Evolutionary conservation across 1,284 basidiomycete genomes (phyloP).

Genomic region (Phellopilus nigrolimitatus): DNA sequence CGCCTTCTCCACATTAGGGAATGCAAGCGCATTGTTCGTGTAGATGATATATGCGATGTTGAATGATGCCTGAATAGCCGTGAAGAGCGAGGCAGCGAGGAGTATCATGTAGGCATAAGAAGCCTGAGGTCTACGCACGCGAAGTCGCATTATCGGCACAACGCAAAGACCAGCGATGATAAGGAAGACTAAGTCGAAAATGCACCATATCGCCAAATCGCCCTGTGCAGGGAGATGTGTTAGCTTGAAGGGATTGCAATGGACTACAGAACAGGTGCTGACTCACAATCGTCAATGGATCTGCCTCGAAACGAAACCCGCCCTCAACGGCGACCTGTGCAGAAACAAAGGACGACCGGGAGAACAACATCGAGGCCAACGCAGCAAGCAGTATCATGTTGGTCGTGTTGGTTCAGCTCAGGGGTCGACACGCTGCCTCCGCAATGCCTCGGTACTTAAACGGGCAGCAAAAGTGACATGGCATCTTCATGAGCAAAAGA

Average conservation of each 20-base stretch:
- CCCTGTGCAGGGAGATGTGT: slow-evolving; percentile 6
- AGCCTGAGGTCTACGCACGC: neutral
- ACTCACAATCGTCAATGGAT: neutral
- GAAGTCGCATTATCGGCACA: slow-evolving; percentile 1
- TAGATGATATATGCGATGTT: slow-evolving; percentile 1
- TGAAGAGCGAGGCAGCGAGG: slow-evolving; percentile 5
- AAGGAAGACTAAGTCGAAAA: slow-evolving; percentile 12
- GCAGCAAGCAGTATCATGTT: no score
- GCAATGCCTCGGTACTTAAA: no score
- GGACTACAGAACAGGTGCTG: neutral
- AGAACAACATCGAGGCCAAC: no score
- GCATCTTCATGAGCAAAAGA: no score
- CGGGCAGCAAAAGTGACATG: no score
- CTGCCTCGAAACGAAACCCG: neutral
- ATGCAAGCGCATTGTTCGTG: neutral
- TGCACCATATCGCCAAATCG: slow-evolving; percentile 12
- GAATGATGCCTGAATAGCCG: neutral
- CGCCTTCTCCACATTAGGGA: neutral
- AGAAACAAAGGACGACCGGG: neutral
- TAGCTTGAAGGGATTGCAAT: neutral
- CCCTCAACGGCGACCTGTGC: neutral
- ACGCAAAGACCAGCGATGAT: slow-evolving; percentile 1
- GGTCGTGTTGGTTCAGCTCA: no score
- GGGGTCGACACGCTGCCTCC: no score
- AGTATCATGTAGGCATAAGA: slow-evolving; percentile 5